phyloP scores from a whole-genome alignment of 2,329 filamentous ascomycete genomes.

The Aspergillus ochraceoroseus region DNA sequence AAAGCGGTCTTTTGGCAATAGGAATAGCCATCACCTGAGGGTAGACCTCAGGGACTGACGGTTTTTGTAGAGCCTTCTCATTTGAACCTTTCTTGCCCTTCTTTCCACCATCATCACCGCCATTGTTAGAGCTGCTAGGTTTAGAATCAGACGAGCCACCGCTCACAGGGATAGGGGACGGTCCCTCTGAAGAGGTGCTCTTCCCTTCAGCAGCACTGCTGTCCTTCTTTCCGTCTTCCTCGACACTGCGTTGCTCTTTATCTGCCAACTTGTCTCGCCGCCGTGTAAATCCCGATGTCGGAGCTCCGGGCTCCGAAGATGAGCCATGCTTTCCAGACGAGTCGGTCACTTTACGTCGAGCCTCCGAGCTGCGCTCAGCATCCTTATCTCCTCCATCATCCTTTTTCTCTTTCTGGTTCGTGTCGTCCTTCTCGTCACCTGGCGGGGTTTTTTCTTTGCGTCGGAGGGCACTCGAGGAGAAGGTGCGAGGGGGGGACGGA shows the following conservation, averaged over 20 bases:
- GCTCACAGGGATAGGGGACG: conserved; percentile 40
- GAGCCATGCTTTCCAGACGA: conserved; percentile 28
- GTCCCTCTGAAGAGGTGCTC: conserved; percentile 47
- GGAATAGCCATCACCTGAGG: conserved; percentile 97
- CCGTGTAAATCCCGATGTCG: conserved; percentile 36
- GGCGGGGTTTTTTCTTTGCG: conserved; percentile 56
- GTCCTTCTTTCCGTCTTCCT: conserved; percentile 43
- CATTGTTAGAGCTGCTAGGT: conserved; percentile 52
- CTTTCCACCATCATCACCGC: conserved; percentile 60
- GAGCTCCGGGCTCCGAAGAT: conserved; percentile 28
- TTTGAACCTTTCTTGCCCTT: conserved; percentile 63
- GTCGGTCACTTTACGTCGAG: conserved; percentile 42
- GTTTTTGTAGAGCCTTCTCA: conserved; percentile 79
- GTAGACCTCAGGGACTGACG: conserved; percentile 87
- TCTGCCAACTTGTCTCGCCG: conserved; percentile 40
- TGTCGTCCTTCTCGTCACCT: conserved; percentile 33
- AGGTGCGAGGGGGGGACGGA: conserved; percentile 35
- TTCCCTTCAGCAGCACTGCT: conserved; percentile 41
- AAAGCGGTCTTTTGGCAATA: conserved; percentile 86
- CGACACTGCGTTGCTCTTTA: conserved; percentile 35
- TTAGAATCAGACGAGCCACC: conserved; percentile 39
- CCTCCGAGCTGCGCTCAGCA: conserved; percentile 44
- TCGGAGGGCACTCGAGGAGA: conserved; percentile 46
- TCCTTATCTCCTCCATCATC: conserved; percentile 34
- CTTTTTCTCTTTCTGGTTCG: conserved; percentile 27